Conservation (phyloP, 768 basidiomycete species). For the Gloeopeniophorella convolvens region DNA sequence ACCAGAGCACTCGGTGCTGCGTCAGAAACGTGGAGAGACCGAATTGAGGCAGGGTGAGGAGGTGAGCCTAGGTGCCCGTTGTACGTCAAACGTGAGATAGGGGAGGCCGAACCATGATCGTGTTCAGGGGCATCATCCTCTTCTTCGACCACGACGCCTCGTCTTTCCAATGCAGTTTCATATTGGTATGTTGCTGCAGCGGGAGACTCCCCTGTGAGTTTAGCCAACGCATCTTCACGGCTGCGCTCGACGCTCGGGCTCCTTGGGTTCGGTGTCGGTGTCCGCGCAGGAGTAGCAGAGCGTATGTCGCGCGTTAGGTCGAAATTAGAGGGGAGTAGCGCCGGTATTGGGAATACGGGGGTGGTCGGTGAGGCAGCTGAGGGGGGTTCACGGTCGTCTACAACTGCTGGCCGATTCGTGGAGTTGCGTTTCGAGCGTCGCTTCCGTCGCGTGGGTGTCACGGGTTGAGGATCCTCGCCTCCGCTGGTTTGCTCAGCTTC, state of each 20-base stretch:
- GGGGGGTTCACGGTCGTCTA: slow-evolving; percentile 28
- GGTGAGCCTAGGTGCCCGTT: slow-evolving; percentile 40
- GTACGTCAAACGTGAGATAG: slow-evolving; percentile 34
- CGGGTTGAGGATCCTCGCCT: slow-evolving; percentile 40
- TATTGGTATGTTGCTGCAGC: slow-evolving; percentile 12
- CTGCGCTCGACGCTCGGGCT: slow-evolving; percentile 21
- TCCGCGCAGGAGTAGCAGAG: slow-evolving; percentile 3
- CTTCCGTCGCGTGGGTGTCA: slow-evolving; percentile 14
- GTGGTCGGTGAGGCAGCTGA: slow-evolving; percentile 22
- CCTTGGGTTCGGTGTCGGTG: slow-evolving; percentile 17
- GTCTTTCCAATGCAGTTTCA: slow-evolving; percentile 14
- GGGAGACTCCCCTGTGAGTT: slow-evolving; percentile 14
- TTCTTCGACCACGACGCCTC: slow-evolving; percentile 19
- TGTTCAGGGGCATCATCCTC: slow-evolving; percentile 20
- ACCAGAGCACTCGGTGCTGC: slow-evolving; percentile 42
- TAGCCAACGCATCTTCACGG: slow-evolving; percentile 18
- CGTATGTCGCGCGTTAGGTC: slow-evolving; percentile 15
- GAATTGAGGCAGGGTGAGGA: slow-evolving; percentile 28
- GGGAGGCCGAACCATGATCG: slow-evolving; percentile 28
- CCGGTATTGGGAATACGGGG: slow-evolving; percentile 10
- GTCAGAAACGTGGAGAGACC: slow-evolving; percentile 46
- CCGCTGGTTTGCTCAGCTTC: slow-evolving; percentile 59
- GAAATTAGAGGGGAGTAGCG: slow-evolving; percentile 9
- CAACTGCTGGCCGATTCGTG: slow-evolving; percentile 22
- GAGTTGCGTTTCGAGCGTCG: slow-evolving; percentile 19